Evolutionary conservation across 305 asterid genomes (phyloP), one percentile per base, ranked within the genome.

Genomic region (Fraxinus velutina): DNA sequence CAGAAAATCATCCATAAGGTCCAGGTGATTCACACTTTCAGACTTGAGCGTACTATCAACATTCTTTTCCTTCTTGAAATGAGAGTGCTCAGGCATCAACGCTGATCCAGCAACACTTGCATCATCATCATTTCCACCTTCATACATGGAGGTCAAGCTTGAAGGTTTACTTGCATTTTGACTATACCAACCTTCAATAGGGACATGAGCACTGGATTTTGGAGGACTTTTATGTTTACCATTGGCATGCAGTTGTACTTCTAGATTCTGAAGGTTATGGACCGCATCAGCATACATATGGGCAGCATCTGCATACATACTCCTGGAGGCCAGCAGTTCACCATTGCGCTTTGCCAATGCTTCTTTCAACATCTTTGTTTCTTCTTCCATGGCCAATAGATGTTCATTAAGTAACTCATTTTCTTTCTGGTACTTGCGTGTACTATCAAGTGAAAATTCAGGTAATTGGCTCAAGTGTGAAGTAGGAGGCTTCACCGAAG

Each of bases 351-450:
- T 90, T 33, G 99, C 94, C 90, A 96, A 85, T 17, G 97, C 99
- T 85, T 96, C 98, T 88, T 96, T 96, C 75, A 96, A 81, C 97
- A 96, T 94, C 90, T 93, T 93, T n/a, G 94, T 94, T 87, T 96
- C 99, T 80, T 96, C 98, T 83, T 96, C 98, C 98, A 92, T 93
- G 50, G 89, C 92, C 36, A 94, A 50, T 42, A 96, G 86, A 68
- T 97, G 92, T 73, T 93, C 98, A 0, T 93, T 92, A 33, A 96
- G 93, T 42, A 91, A 81, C 84, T 94, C 98, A 27, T 89, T 91
- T 76, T 96, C 98, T 86, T 88, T 93, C 34, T 87, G 88, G 88
- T 80, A 91, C 85, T 91, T 92, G 52, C 86, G 97, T 77, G 87
- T 84, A 78, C 72, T 76, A 81, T 93, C 98, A 79, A 91, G 81